These are phyloP conservation scores for Chaetoceros muelleri DNA, from an alignment of 108 stramenopile genomes.

Conservation along the genomic window DNA sequence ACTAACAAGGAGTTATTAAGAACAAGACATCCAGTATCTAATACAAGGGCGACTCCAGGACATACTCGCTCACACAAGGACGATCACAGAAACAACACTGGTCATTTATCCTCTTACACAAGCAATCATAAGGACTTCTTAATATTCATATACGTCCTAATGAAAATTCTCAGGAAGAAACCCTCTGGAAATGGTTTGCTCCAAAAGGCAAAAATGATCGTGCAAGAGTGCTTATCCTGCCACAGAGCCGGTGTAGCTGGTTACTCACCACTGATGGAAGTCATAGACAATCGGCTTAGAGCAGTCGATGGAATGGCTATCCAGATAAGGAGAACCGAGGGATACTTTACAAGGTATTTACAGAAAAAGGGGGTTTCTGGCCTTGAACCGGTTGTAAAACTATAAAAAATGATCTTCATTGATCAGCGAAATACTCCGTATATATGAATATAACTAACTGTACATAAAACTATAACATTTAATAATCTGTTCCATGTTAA, in stretches of 20 bases:
- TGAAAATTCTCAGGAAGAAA: neutral
- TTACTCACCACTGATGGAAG: neutral
- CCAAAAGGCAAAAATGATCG: neutral
- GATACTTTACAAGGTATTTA: neutral
- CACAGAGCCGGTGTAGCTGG: neutral
- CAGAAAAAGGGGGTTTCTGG: neutral
- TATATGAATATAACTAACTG: neutral
- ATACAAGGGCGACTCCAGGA: too few relatives aligned
- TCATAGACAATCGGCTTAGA: neutral
- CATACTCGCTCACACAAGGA: too few relatives aligned
- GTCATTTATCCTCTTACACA: too few relatives aligned
- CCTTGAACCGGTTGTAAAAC: neutral
- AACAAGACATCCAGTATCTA: too few relatives aligned
- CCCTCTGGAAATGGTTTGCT: neutral
- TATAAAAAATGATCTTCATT: neutral
- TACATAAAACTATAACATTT: too few relatives aligned
- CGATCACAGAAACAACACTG: too few relatives aligned
- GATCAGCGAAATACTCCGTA: neutral
- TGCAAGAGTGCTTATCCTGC: neutral
- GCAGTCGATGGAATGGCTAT: neutral
- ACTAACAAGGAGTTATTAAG: too few relatives aligned
- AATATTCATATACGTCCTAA: neutral
- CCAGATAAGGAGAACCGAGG: neutral
- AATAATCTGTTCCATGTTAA: too few relatives aligned
- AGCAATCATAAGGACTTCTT: neutral